A percentile compares a stretch with the other conserved stretches of the same genome.
Conservation (phyloP, 176 grass and related monocot genomes). For the Carex myosuroides region DNA sequence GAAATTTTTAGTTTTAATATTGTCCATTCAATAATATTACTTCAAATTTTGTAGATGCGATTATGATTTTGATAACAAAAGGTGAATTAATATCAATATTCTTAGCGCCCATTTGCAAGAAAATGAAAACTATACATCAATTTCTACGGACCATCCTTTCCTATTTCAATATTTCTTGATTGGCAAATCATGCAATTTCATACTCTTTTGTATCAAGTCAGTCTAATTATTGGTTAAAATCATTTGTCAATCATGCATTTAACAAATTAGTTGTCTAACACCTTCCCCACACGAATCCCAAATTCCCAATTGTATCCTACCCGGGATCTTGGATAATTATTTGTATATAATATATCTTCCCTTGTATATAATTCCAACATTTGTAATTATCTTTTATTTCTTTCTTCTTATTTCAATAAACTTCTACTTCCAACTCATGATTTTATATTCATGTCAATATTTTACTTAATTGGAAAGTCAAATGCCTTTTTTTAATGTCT, state of each 20-base stretch:
- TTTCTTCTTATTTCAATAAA: neutral
- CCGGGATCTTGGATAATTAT: neutral
- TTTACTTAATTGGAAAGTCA: slow-evolving; percentile 6
- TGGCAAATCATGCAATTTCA: slow-evolving; percentile 16
- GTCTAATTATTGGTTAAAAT: slow-evolving; percentile 1
- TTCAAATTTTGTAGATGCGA: neutral
- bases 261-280: neutral
- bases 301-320: too few relatives aligned
- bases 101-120: neutral
- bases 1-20: too few relatives aligned
- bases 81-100: neutral
- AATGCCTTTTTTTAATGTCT: neutral
- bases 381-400: neutral
- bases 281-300: neutral
- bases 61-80: neutral
- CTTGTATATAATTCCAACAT: neutral
- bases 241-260: neutral
- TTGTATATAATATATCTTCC: neutral
- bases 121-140: neutral
- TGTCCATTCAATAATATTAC: neutral
- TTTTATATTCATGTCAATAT: slow-evolving; percentile 9
- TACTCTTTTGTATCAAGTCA: neutral
- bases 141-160: neutral
- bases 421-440: neutral
- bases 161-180: neutral